phyloP scores from a whole-genome alignment of 495 filamentous ascomycete species.

The Xylaria intraflava region DNA sequence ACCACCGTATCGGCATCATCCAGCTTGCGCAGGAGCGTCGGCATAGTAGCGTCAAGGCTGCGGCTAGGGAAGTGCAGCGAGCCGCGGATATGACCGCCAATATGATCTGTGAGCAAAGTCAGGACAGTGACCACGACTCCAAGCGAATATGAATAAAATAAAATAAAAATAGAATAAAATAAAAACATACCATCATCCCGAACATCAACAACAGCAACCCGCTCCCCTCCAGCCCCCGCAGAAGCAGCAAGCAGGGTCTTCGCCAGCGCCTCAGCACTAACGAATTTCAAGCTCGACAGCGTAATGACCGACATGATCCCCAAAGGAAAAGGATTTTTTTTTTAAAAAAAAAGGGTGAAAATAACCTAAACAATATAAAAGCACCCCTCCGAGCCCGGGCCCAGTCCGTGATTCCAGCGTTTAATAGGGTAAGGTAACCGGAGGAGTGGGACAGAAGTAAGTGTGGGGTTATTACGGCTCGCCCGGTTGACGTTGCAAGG shows the following conservation, averaged over 20 bases:
- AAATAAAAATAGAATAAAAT: not conserved
- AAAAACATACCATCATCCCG: conserved; percentile 61
- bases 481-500: too few relatives aligned
- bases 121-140: not conserved
- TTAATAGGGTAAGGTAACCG: too few relatives aligned
- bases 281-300: conserved; percentile 56
- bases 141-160: not conserved
- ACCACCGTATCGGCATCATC: conserved; percentile 74
- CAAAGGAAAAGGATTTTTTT: not conserved
- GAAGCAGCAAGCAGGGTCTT: conserved; percentile 36
- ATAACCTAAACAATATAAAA: too few relatives aligned
- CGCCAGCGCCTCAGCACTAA: conserved; percentile 58
- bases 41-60: conserved; percentile 65
- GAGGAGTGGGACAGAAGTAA: too few relatives aligned
- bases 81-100: conserved; percentile 83
- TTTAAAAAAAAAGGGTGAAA: not conserved
- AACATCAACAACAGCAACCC: conserved; percentile 79
- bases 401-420: too few relatives aligned
- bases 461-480: too few relatives aligned
- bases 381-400: too few relatives aligned
- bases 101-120: conserved; percentile 55
- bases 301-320: conserved; percentile 47
- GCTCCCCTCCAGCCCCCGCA: conserved; percentile 6
- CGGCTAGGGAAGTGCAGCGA: conserved; percentile 69
- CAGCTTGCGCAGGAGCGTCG: conserved; percentile 74